Percentiles rank a stretch among this genome's conserved stretches.
Conservation (phyloP, 1,139 yeast genomes). For the Debaryomyces fabryi region DNA sequence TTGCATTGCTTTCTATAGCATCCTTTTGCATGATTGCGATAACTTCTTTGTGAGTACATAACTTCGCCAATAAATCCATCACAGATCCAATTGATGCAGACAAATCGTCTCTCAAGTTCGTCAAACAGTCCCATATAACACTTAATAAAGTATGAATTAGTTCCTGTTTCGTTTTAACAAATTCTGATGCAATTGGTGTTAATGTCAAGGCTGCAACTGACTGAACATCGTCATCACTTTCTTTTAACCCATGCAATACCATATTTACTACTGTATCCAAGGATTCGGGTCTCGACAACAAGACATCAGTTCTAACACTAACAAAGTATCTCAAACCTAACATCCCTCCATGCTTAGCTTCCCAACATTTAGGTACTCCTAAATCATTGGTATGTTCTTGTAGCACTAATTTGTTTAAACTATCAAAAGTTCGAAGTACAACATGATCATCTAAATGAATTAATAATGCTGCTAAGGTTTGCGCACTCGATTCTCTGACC, state of each 20-base stretch:
- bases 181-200: conserved; percentile 84
- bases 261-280: conserved; percentile 76
- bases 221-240: conserved; percentile 93
- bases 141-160: conserved; percentile 66
- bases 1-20: conserved; percentile 56
- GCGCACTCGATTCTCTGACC: conserved; percentile 95
- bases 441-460: conserved; percentile 63
- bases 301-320: conserved; percentile 80
- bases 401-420: conserved; percentile 68
- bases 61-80: conserved; percentile 88
- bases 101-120: conserved; percentile 84
- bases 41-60: conserved; percentile 82
- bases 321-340: conserved; percentile 91
- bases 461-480: conserved; percentile 85
- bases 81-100: conserved; percentile 96
- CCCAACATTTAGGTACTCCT: conserved; percentile 68
- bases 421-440: conserved; percentile 62
- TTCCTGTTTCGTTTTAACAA: conserved; percentile 65
- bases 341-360: conserved; percentile 98
- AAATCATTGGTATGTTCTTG: conserved; percentile 55
- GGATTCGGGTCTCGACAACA: conserved; percentile 59
- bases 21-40: conserved; percentile 68
- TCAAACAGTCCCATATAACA: conserved; percentile 87
- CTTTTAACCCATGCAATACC: conserved; percentile 84
- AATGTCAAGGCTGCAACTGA: conserved; percentile 95